These are phyloP conservation scores for Penicillium longicatenatum DNA, from an alignment of 495 filamentous ascomycete species.

Conservation along the genomic window DNA sequence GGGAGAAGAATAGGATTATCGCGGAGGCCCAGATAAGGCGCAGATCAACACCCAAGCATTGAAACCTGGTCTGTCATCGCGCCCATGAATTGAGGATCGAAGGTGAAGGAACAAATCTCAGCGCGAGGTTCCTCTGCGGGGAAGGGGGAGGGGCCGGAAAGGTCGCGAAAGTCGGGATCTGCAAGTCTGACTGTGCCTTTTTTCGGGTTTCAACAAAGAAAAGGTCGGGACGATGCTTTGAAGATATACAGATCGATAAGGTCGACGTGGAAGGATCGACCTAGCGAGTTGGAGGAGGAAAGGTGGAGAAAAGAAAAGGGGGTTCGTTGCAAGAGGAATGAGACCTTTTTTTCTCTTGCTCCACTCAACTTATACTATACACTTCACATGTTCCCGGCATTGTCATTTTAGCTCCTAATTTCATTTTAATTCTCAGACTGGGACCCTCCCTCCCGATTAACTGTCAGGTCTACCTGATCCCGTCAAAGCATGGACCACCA, in stretches of 20 bases:
- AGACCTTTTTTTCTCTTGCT: constrained; percentile 1
- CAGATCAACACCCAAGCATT: constrained; percentile 42
- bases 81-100: constrained; percentile 29
- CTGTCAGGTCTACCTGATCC: no score
- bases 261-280: not conserved
- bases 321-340: not conserved
- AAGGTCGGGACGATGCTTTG: no score
- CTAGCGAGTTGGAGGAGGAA: not conserved
- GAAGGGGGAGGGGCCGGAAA: constrained; percentile 16
- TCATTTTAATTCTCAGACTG: no score
- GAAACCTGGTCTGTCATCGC: constrained; percentile 36
- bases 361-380: not conserved
- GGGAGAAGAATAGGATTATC: constrained; percentile 25
- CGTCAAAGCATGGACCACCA: not conserved
- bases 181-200: not conserved
- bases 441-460: no score
- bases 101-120: constrained; percentile 12
- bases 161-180: constrained; percentile 7
- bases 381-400: not conserved
- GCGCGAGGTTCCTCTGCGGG: constrained; percentile 21
- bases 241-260: not conserved
- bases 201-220: not conserved
- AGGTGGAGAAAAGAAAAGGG: constrained; percentile 1
- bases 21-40: constrained; percentile 28
- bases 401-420: no score